A percentile compares a stretch with the other conserved stretches of the same genome.
Evolutionary conservation across 495 filamentous ascomycete genomes (phyloP).

Genomic region (Penicillium fimorum): DNA sequence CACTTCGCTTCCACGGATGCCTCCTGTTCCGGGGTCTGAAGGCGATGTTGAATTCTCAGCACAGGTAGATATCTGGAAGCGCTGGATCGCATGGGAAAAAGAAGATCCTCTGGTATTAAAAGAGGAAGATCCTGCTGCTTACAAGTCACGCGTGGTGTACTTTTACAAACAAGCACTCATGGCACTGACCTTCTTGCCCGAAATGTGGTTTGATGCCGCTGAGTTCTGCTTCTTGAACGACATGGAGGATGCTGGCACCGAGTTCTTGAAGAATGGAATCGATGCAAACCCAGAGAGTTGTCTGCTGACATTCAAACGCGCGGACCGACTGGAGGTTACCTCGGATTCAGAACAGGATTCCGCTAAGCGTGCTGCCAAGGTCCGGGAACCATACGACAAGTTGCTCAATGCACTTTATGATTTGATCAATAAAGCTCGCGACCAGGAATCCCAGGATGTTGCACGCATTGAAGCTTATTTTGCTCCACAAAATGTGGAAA

Average conservation of each 20-base stretch:
- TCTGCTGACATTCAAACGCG: slow-evolving; percentile 81
- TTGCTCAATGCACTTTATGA: slow-evolving; percentile 82
- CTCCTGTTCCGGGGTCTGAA: slow-evolving; percentile 80
- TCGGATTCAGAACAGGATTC: slow-evolving; percentile 69
- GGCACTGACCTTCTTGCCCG: slow-evolving; percentile 89
- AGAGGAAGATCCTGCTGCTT: slow-evolving; percentile 70
- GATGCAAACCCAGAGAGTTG: slow-evolving; percentile 92
- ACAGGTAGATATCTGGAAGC: slow-evolving; percentile 89
- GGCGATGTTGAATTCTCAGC: slow-evolving; percentile 81
- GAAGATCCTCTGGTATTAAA: slow-evolving; percentile 82
- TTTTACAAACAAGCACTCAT: slow-evolving; percentile 93
- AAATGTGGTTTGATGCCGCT: slow-evolving; percentile 92
- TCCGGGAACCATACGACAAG: slow-evolving; percentile 79
- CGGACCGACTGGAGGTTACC: slow-evolving; percentile 75
- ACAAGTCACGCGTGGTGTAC: slow-evolving; percentile 75
- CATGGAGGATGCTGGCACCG: slow-evolving; percentile 64
- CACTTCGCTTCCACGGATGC: slow-evolving; percentile 73
- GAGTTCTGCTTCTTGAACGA: slow-evolving; percentile 87
- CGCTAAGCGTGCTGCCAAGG: slow-evolving; percentile 64
- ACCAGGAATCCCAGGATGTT: slow-evolving; percentile 68
- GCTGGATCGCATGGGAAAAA: slow-evolving; percentile 93
- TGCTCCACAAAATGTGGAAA: slow-evolving; percentile 37
- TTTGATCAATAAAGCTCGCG: slow-evolving; percentile 68
- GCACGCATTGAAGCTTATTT: slow-evolving; percentile 66
- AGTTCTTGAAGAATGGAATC: slow-evolving; percentile 78